Evolutionary conservation across 192 early-diverging fungal genomes (phyloP).

Genomic region (Pilobolus umbonatus): DNA sequence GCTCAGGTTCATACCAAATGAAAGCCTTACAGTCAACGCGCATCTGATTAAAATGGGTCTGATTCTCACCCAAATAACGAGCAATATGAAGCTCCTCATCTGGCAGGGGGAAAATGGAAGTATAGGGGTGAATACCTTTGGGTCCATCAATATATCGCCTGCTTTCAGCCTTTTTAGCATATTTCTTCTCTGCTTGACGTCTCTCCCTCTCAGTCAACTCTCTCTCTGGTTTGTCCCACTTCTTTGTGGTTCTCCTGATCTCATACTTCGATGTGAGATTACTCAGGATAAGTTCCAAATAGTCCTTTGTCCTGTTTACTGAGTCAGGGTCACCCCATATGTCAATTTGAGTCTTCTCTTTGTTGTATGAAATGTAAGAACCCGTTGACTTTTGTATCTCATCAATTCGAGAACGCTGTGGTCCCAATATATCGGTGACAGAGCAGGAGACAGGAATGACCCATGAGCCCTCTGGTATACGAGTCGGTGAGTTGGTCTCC

Average conservation of each 20-base stretch:
- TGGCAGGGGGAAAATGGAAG: conserved; percentile 26
- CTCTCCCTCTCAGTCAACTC: conserved; percentile 31
- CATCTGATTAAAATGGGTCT: conserved; percentile 26
- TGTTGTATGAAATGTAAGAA: conserved; percentile 30
- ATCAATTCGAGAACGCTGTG: conserved; percentile 5
- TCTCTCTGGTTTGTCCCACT: conserved; percentile 36
- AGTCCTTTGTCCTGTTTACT: conserved; percentile 21
- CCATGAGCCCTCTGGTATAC: conserved; percentile 35
- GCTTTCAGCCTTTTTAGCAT: conserved; percentile 14
- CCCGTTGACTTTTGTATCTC: conserved; percentile 25
- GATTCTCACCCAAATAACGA: conserved; percentile 29
- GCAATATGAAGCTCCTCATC: conserved; percentile 18
- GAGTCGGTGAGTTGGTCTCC: too few relatives aligned
- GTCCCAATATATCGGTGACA: conserved; percentile 23
- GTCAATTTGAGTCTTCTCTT: conserved; percentile 32
- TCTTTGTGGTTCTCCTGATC: conserved; percentile 16
- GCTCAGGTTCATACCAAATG: conserved; percentile 28
- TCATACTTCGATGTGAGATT: conserved; percentile 3
- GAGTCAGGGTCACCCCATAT: conserved; percentile 30
- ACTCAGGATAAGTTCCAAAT: conserved; percentile 17
- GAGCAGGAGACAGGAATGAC: conserved; percentile 16
- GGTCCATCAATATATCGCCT: conserved; percentile 27
- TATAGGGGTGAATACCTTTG: conserved; percentile 3
- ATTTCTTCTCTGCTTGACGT: conserved; percentile 15
- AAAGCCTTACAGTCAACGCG: conserved; percentile 35